Evolutionary conservation across 2,329 filamentous ascomycete species (phyloP).

Genomic region (Ascochyta lentis): DNA sequence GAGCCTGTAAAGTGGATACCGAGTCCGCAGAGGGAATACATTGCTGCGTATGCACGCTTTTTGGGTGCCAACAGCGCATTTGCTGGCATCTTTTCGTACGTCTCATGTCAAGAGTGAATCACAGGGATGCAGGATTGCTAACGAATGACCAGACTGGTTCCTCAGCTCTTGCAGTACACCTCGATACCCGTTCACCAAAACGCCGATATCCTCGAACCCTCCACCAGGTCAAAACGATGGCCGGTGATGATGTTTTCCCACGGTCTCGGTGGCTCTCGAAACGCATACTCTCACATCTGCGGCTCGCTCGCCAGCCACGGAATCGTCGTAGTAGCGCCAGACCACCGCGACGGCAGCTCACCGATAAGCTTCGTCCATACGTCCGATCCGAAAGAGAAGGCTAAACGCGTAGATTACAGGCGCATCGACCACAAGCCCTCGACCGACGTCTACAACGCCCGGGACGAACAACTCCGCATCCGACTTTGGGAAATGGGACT

Average conservation of each 20-base stretch:
- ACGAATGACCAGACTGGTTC: constrained; percentile 62
- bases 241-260: constrained; percentile 88
- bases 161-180: constrained; percentile 75
- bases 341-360: constrained; percentile 82
- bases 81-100: constrained; percentile 50
- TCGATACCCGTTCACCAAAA: constrained; percentile 76
- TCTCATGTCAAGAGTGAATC: background rate
- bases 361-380: constrained; percentile 75
- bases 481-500: constrained; percentile 80
- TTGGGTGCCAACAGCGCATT: constrained; percentile 67
- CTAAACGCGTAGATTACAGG: constrained; percentile 52
- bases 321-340: constrained; percentile 78
- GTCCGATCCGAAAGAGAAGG: constrained; percentile 53
- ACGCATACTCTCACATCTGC: constrained; percentile 83
- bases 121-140: background rate
- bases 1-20: constrained; percentile 78
- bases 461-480: constrained; percentile 76
- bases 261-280: constrained; percentile 79
- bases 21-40: constrained; percentile 74
- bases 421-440: constrained; percentile 66
- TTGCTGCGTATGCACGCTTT: constrained; percentile 79
- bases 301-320: constrained; percentile 82
- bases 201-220: constrained; percentile 64
- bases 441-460: constrained; percentile 68
- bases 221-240: constrained; percentile 65